Evolutionary conservation across 495 filamentous ascomycete genomes (phyloP), one percentile per base, ranked within the genome.

Genomic region (Pyrenula massariospora): DNA sequence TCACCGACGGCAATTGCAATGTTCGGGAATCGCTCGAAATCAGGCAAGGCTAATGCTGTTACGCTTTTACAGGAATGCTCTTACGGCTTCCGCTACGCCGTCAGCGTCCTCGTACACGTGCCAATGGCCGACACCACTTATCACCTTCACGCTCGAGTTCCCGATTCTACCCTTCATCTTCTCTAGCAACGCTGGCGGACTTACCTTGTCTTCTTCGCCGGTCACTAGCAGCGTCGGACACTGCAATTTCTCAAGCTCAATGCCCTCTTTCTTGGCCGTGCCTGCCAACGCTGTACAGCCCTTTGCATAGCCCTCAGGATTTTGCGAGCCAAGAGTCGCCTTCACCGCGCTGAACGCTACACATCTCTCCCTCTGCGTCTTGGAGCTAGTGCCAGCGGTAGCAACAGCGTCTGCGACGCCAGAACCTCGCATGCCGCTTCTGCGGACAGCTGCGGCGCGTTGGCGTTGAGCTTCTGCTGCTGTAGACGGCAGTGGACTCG

Each of bases 301-400:
- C 58, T 81, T 82, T 0, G 77, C 77, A 60, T 80, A 82, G 10
- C 74, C 76, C 57, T 82, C 78, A 1, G 77, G 70, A 56, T 76
- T 70, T 55, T 76, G 74, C 0, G 67, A 59, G 0, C 76, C 61
- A 15, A 80, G 61, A 36, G 69, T 76, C 50, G 66, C 59, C 21
- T 73, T 64, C 11, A 70, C 65, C 2, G 76, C 72, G 12, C 69
- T 63, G 31, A 71, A 49, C 21, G 63, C 67, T 5, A 80, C 53
- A 0, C 68, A 63, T 5, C 74, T 73, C 1, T 59, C 59, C 8
- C 55, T 36, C 58, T 73, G 70, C 0, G 70, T 69, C n/a, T 58
- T 63, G 19, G 48, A 52, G 1, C 73, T 73, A 0, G 65, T 72
- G 22, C 63, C 68, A 8, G 69, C 67, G 0, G 58, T 61, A 1